Conservation (phyloP, 73 alveolate genomes). For the Paramecium sonneborni region DNA sequence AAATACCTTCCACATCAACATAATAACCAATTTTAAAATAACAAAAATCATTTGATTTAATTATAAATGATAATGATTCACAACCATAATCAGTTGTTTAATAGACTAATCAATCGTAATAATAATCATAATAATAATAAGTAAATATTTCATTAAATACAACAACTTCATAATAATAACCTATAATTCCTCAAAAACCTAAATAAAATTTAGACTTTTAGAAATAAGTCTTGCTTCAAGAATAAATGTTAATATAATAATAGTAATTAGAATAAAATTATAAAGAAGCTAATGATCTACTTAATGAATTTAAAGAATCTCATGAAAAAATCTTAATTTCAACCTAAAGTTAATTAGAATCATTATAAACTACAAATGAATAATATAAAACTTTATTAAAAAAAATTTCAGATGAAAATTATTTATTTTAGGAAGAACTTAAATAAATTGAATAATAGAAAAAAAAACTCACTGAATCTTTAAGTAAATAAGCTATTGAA, state of each 20-base stretch:
- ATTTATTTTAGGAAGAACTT: conserved; percentile 27
- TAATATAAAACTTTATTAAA: conserved; percentile 20
- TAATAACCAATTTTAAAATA: not conserved
- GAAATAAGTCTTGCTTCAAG: not conserved
- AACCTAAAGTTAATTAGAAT: conserved; percentile 20
- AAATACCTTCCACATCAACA: not conserved
- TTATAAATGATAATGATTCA: not conserved
- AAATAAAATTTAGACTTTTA: not conserved
- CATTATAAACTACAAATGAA: not conserved
- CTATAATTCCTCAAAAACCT: not conserved
- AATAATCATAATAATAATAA: too few relatives aligned
- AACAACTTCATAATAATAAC: not conserved
- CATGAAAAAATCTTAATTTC: conserved; percentile 2
- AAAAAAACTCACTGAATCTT: not conserved
- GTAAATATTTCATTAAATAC: too few relatives aligned
- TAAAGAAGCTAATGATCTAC: not conserved
- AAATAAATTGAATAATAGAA: conserved; percentile 1
- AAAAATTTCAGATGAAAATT: conserved; percentile 48
- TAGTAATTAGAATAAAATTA: not conserved
- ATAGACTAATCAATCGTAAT: not conserved
- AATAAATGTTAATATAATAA: not conserved
- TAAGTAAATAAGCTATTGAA: conserved; percentile 10
- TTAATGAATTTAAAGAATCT: not conserved
- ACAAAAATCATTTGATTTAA: not conserved
- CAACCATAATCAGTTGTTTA: not conserved